These are phyloP conservation scores for Teratosphaeriaceae sp. DNA, from an alignment of 2,329 filamentous ascomycete genomes.

Conservation along the genomic window DNA sequence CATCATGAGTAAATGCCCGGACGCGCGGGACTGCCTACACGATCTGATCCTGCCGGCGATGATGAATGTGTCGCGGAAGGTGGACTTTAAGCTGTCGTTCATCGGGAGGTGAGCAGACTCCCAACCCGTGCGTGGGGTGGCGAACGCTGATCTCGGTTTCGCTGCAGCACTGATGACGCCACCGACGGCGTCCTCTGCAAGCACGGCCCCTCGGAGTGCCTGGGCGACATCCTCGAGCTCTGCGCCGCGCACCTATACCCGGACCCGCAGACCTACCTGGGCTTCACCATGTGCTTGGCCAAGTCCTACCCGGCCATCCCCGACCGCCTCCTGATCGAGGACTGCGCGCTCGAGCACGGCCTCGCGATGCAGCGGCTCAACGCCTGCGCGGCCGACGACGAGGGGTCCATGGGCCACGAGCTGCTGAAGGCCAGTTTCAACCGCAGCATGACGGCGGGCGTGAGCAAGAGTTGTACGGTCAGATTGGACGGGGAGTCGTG, in stretches of 20 bases:
- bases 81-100: constrained; percentile 85
- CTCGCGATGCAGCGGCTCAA: constrained; percentile 78
- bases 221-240: constrained; percentile 91
- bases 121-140: background rate
- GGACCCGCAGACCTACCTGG: constrained; percentile 79
- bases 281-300: constrained; percentile 87
- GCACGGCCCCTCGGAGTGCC: constrained; percentile 83
- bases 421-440: constrained; percentile 63
- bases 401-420: constrained; percentile 62
- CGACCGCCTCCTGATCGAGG: constrained; percentile 66
- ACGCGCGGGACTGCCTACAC: constrained; percentile 76
- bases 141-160: constrained; percentile 5
- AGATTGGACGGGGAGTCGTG: constrained; percentile 70
- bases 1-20: constrained; percentile 92
- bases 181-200: constrained; percentile 79
- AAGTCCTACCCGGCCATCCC: constrained; percentile 73
- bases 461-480: constrained; percentile 43
- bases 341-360: constrained; percentile 86
- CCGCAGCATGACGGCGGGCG: constrained; percentile 48
- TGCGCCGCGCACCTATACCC: constrained; percentile 80
- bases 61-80: constrained; percentile 72
- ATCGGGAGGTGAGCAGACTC: constrained; percentile 62
- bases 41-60: constrained; percentile 80
- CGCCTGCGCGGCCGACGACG: constrained; percentile 69
- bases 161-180: constrained; percentile 60